Evolutionary conservation across 768 basidiomycete genomes (phyloP).

Genomic region (Xerocomellus chrysenteron): DNA sequence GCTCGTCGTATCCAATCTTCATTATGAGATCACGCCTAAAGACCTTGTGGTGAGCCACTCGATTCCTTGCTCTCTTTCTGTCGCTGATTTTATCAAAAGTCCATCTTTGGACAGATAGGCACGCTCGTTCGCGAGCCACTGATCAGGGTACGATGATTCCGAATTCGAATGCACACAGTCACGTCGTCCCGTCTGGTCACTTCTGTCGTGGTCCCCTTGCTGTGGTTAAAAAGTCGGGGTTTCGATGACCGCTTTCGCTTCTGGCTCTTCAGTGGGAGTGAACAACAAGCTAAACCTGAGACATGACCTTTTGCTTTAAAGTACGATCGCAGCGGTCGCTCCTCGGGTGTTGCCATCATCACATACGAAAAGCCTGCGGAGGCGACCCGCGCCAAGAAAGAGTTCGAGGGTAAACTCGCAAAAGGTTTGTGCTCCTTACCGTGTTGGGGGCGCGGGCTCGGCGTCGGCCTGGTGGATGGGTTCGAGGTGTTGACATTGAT

Average conservation of each 20-base stretch:
- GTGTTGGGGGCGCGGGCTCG: not conserved
- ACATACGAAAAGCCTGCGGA: slow-evolving; percentile 76
- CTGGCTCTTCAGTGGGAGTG: slow-evolving; percentile 34
- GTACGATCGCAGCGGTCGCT: slow-evolving; percentile 97
- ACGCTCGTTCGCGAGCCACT: slow-evolving; percentile 89
- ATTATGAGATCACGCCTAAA: slow-evolving; percentile 88
- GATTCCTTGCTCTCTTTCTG: not conserved
- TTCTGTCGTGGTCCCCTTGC: slow-evolving; percentile 31
- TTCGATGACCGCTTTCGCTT: slow-evolving; percentile 45
- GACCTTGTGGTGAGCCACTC: slow-evolving; percentile 74
- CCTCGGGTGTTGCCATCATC: slow-evolving; percentile 78
- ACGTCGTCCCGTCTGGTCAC: slow-evolving; percentile 35
- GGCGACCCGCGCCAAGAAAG: slow-evolving; percentile 80
- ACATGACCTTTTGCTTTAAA: slow-evolving; percentile 52
- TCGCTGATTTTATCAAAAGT: slow-evolving; percentile 40
- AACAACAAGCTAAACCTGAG: slow-evolving; percentile 58
- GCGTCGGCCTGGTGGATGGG: not conserved
- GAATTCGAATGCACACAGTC: slow-evolving; percentile 39
- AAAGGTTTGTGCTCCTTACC: slow-evolving; percentile 58
- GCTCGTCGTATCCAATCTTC: slow-evolving; percentile 81
- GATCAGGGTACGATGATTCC: slow-evolving; percentile 85
- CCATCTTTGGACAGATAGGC: slow-evolving; percentile 90
- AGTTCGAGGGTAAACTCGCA: slow-evolving; percentile 82
- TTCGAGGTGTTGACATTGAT: slow-evolving; percentile 1
- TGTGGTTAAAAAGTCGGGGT: slow-evolving; percentile 29